A percentile compares a stretch with the other conserved stretches of the same genome.
Evolutionary conservation across 1,284 basidiomycete genomes (phyloP).

Genomic region (Puccinia triticina): DNA sequence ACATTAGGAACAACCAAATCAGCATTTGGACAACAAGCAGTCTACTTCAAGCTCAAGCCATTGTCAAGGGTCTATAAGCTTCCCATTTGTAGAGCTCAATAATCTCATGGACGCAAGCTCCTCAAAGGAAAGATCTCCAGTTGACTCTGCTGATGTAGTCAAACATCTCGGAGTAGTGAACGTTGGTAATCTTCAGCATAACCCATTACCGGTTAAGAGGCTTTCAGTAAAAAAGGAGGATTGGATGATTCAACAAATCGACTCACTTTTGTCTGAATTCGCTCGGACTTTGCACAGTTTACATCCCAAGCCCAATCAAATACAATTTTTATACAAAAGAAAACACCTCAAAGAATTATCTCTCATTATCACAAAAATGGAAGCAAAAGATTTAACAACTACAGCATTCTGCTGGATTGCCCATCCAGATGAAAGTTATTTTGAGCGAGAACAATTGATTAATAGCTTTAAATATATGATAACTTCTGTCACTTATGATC

Average conservation of each 20-base stretch:
- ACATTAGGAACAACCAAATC: not conserved
- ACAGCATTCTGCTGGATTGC: conserved; percentile 2
- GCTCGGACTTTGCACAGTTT: not conserved
- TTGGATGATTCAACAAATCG: not conserved
- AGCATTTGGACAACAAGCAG: not conserved
- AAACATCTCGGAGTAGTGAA: not conserved
- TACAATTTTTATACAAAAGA: not conserved
- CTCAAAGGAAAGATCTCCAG: not conserved
- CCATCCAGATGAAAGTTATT: not conserved
- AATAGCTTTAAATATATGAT: not conserved
- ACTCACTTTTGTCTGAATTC: not conserved
- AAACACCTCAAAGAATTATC: not conserved
- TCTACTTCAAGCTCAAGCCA: not conserved
- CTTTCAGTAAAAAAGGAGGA: not conserved
- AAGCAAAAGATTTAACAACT: not conserved
- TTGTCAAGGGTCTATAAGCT: not conserved
- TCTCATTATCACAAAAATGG: not conserved
- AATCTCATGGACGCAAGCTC: not conserved
- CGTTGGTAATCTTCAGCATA: not conserved
- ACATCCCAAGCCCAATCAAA: conserved; percentile 13
- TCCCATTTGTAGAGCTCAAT: not conserved
- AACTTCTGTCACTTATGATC: not conserved
- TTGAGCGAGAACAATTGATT: not conserved
- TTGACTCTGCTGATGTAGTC: not conserved
- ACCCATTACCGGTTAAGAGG: not conserved